phyloP scores from a whole-genome alignment of 1,284 basidiomycete genomes.

The Phaffia rhodozyma region DNA sequence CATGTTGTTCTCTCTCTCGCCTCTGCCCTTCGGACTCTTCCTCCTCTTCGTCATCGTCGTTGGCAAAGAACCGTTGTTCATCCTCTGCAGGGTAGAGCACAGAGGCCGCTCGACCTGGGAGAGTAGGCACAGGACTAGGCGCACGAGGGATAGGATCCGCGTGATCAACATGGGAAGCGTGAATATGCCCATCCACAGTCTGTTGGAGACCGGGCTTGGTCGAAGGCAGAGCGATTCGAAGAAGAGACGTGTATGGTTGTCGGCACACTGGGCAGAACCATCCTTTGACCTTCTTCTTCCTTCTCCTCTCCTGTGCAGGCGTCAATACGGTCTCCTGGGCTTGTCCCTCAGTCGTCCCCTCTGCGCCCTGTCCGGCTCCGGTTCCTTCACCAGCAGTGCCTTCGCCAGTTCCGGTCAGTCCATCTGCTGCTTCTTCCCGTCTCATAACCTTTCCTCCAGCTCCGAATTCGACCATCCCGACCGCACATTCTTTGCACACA shows the following conservation, averaged over 20 bases:
- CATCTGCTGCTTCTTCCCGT: constrained; percentile 36
- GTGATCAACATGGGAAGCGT: constrained; percentile 5
- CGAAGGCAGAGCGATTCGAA: constrained; percentile 65
- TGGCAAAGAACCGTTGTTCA: too few relatives aligned
- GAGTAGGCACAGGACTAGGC: constrained; percentile 30
- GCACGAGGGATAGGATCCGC: constrained; percentile 23
- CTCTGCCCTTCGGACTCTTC: constrained; percentile 21
- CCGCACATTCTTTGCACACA: constrained; percentile 77
- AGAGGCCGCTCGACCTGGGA: constrained; percentile 35
- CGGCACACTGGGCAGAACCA: constrained; percentile 91
- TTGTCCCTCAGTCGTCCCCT: constrained; percentile 18
- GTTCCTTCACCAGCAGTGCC: constrained; percentile 19
- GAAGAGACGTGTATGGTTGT: constrained; percentile 76
- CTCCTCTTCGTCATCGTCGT: constrained; percentile 19
- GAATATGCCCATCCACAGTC: constrained; percentile 14
- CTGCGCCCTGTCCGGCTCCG: constrained; percentile 11
- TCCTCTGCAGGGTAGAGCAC: constrained; percentile 28
- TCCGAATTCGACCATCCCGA: constrained; percentile 90
- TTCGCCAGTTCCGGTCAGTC: constrained; percentile 19
- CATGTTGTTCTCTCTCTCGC: constrained; percentile 13
- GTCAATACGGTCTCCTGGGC: constrained; percentile 23
- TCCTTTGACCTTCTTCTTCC: constrained; percentile 81
- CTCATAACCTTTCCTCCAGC: constrained; percentile 71
- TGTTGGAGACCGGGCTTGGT: constrained; percentile 34
- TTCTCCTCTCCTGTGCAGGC: constrained; percentile 37